Evolutionary conservation across 257 asterid species (phyloP).

Genomic region (Ophiorrhiza pumila): DNA sequence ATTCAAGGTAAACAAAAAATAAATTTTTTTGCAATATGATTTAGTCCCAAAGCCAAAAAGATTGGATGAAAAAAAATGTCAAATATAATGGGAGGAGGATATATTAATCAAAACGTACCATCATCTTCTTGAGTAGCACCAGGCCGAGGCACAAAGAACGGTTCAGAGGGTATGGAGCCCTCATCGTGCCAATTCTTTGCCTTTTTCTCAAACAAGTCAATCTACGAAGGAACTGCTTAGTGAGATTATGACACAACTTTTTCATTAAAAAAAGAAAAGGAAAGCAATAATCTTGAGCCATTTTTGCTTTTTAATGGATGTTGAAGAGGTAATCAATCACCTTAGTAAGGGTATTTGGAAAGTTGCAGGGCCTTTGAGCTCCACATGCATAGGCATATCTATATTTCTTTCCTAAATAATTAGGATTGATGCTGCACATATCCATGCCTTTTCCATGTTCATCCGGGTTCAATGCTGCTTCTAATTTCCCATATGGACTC

Average conservation of each 20-base stretch:
- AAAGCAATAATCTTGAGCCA: background rate
- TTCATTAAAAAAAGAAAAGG: background rate
- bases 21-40: background rate
- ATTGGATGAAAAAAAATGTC: too few relatives aligned
- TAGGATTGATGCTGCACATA: constrained; percentile 90
- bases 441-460: constrained; percentile 95
- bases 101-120: too few relatives aligned
- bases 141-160: constrained; percentile 84
- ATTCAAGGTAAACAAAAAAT: background rate
- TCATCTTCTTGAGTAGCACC: constrained; percentile 85
- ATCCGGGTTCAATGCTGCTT: constrained; percentile 82
- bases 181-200: constrained; percentile 87
- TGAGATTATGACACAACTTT: background rate
- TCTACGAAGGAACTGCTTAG: constrained; percentile 12
- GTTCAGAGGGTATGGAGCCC: constrained; percentile 88
- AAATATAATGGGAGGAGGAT: too few relatives aligned
- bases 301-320: background rate
- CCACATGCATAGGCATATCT: constrained; percentile 97
- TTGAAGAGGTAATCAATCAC: constrained; percentile 20
- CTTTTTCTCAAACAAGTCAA: constrained; percentile 51
- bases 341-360: constrained; percentile 96
- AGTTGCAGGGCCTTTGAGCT: constrained; percentile 88
- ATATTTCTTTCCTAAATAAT: constrained; percentile 64
- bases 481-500: constrained; percentile 62
- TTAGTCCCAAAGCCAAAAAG: background rate